phyloP scores from a whole-genome alignment of 805 yeast species.

The Schizosaccharomyces japonicus region DNA sequence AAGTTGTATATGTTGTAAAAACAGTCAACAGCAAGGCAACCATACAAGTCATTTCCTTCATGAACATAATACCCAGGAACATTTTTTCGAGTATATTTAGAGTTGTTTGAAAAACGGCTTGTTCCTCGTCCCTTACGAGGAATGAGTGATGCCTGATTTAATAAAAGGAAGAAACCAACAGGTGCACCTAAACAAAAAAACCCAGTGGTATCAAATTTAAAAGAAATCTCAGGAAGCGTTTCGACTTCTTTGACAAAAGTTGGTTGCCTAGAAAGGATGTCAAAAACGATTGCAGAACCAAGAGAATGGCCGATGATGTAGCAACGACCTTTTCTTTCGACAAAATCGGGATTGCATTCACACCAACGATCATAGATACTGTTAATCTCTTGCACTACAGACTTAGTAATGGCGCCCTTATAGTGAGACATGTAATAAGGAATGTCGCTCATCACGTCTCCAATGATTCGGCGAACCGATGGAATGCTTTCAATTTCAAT shows the following conservation, averaged over 20 bases:
- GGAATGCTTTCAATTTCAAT: slow-evolving; percentile 57
- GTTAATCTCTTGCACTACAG: slow-evolving; percentile 52
- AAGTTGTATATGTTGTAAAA: slow-evolving; percentile 68
- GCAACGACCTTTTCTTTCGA: slow-evolving; percentile 18
- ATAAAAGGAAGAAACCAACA: slow-evolving; percentile 40
- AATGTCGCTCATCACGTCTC: slow-evolving; percentile 70
- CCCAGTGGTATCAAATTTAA: slow-evolving; percentile 50
- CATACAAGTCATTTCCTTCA: slow-evolving; percentile 22
- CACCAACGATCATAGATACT: slow-evolving; percentile 35
- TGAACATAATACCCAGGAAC: slow-evolving; percentile 3
- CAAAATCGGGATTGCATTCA: slow-evolving; percentile 45
- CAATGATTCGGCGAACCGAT: slow-evolving; percentile 51
- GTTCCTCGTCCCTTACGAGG: slow-evolving; percentile 12
- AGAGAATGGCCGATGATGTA: slow-evolving; percentile 70
- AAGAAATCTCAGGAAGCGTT: slow-evolving; percentile 16
- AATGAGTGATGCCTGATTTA: slow-evolving; percentile 13
- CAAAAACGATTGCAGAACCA: slow-evolving; percentile 66
- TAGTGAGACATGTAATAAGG: slow-evolving; percentile 56
- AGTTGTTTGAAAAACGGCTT: neutral
- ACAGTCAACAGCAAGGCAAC: slow-evolving; percentile 40
- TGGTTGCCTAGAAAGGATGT: slow-evolving; percentile 30
- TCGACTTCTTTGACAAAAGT: slow-evolving; percentile 8
- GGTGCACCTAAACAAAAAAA: slow-evolving; percentile 73
- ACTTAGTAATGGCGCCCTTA: slow-evolving; percentile 34
- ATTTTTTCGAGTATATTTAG: neutral